These are phyloP conservation scores for Verticillium dahliae DNA, from an alignment of 2,329 filamentous ascomycete species.

Conservation along the genomic window DNA sequence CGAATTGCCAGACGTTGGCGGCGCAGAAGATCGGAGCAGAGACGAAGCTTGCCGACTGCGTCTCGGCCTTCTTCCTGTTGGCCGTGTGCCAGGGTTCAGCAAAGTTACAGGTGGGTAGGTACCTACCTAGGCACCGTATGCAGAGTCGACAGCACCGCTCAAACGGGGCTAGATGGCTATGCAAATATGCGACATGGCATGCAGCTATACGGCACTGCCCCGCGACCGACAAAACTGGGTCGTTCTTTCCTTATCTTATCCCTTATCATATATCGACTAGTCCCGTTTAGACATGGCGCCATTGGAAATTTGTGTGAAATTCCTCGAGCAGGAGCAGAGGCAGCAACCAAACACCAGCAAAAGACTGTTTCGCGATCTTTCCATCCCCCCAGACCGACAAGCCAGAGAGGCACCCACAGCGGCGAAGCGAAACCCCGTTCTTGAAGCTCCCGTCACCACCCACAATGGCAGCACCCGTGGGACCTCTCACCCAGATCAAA, in stretches of 20 bases:
- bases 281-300: neutral
- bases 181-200: neutral
- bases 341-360: neutral
- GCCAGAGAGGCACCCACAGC: neutral
- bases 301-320: neutral
- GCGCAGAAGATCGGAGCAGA: neutral
- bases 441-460: neutral
- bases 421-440: neutral
- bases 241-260: neutral
- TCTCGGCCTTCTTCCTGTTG: neutral
- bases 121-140: too few species aligned
- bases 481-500: slow-evolving; percentile 73
- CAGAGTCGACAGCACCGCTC: too few species aligned
- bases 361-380: neutral
- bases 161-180: too few species aligned
- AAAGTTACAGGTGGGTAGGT: too few species aligned
- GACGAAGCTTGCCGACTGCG: neutral
- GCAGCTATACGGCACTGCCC: neutral
- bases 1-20: neutral
- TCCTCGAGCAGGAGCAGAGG: neutral
- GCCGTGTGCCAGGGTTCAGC: too few species aligned
- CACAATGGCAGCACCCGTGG: slow-evolving; percentile 79
- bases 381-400: neutral
- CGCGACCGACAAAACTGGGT: neutral
- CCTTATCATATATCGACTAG: neutral